Percentiles rank a stretch among this genome's conserved stretches.
Evolutionary conservation across 2,329 filamentous ascomycete species (phyloP).

Genomic region (Colletotrichum paranaense): DNA sequence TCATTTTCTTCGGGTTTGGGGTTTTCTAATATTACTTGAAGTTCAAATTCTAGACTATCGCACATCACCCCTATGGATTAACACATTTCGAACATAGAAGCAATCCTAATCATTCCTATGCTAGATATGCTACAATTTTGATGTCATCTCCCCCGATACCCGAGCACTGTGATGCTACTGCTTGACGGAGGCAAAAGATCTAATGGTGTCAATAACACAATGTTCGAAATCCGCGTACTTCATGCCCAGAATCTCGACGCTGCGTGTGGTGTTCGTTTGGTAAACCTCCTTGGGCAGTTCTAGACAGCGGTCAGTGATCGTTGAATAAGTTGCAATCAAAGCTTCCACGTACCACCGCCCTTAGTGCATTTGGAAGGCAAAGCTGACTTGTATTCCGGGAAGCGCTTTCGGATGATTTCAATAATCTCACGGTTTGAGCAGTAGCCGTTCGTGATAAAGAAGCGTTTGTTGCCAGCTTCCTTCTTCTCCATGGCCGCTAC

Average conservation of each 20-base stretch:
- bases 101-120: no score
- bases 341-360: not conserved
- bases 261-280: not conserved
- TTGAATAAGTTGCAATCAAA: no score
- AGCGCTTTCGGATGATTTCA: conserved; percentile 13
- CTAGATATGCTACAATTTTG: no score
- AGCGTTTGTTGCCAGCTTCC: conserved; percentile 40
- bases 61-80: accelerated
- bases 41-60: no score
- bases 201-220: not conserved
- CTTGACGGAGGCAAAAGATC: not conserved
- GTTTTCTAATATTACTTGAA: no score
- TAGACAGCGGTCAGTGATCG: not conserved
- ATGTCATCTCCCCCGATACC: no score
- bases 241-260: not conserved
- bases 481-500: conserved; percentile 35
- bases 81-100: no score
- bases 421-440: conserved; percentile 35
- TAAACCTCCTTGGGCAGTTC: not conserved
- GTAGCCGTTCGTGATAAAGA: conserved; percentile 36
- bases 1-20: no score
- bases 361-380: not conserved
- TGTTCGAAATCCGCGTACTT: not conserved
- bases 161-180: not conserved
- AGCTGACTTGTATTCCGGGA: not conserved